Evolutionary conservation across 2,329 filamentous ascomycete genomes (phyloP).

Genomic region (Hymenoscyphus salicellus): DNA sequence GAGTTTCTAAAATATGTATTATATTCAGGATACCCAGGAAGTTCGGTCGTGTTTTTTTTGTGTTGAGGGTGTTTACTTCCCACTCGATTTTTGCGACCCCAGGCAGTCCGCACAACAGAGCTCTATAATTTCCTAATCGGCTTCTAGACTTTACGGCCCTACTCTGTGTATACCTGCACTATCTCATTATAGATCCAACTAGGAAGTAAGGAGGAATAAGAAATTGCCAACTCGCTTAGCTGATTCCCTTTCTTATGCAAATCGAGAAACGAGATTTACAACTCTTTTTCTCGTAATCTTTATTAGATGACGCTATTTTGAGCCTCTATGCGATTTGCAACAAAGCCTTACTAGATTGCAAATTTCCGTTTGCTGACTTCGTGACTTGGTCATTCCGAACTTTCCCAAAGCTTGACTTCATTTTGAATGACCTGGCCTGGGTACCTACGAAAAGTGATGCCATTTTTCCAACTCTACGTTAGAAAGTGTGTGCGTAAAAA

Average conservation of each 20-base stretch:
- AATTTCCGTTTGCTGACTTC: not conserved
- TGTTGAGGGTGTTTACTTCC: not conserved
- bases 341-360: not conserved
- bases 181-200: not conserved
- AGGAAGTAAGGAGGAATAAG: not conserved
- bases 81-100: not conserved
- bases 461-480: no score
- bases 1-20: not conserved
- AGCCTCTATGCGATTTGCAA: not conserved
- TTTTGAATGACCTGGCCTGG: no score
- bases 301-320: not conserved
- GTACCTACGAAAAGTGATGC: no score
- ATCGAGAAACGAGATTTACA: not conserved
- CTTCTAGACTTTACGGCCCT: no score
- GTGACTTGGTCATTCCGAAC: not conserved
- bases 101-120: not conserved
- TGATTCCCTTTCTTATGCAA: not conserved
- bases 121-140: no score
- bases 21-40: not conserved
- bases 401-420: not conserved
- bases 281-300: not conserved
- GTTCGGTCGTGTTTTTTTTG: no score
- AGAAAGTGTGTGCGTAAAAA: not conserved
- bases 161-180: no score
- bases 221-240: not conserved